These are phyloP conservation scores for Pulicaria dysenterica DNA, from an alignment of 129 eudicot genomes.

Conservation along the genomic window DNA sequence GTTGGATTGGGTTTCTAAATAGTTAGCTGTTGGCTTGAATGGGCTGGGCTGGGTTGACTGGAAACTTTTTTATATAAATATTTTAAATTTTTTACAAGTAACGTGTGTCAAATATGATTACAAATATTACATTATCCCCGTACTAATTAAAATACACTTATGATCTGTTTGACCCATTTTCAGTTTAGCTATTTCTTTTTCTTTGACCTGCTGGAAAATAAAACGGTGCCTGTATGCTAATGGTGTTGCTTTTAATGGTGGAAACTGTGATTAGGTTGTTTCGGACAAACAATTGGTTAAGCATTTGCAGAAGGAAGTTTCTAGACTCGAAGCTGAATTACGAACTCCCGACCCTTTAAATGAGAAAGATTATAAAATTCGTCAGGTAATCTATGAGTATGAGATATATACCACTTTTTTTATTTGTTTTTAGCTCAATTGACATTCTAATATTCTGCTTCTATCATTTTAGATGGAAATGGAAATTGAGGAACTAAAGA, in stretches of 20 bases:
- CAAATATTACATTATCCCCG: not conserved
- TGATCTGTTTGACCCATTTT: not conserved
- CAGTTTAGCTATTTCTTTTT: not conserved
- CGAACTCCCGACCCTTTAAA: constrained; percentile 82
- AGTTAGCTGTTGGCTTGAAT: too few relatives aligned
- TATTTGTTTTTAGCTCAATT: not conserved
- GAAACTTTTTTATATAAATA: too few relatives aligned
- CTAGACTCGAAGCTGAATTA: constrained; percentile 84
- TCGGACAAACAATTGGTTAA: constrained; percentile 91
- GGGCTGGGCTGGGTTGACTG: too few relatives aligned
- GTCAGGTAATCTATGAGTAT: constrained; percentile 48
- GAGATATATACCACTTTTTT: not conserved
- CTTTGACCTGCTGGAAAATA: too few relatives aligned
- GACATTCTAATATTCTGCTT: not conserved
- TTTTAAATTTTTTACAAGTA: too few relatives aligned
- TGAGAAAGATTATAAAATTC: constrained; percentile 78
- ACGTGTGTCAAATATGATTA: not conserved
- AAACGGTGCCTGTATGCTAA: not conserved
- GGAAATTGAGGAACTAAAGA: constrained; percentile 92
- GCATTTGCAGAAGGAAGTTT: constrained; percentile 97
- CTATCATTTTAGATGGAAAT: constrained; percentile 64
- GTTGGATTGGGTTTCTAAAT: too few relatives aligned
- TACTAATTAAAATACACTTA: not conserved
- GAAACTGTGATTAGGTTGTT: constrained; percentile 59
- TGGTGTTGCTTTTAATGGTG: not conserved